A percentile compares a stretch with the other conserved stretches of the same genome.
phyloP scores from a whole-genome alignment of 352 stramenopile genomes.

The Phytophthora cajani region DNA sequence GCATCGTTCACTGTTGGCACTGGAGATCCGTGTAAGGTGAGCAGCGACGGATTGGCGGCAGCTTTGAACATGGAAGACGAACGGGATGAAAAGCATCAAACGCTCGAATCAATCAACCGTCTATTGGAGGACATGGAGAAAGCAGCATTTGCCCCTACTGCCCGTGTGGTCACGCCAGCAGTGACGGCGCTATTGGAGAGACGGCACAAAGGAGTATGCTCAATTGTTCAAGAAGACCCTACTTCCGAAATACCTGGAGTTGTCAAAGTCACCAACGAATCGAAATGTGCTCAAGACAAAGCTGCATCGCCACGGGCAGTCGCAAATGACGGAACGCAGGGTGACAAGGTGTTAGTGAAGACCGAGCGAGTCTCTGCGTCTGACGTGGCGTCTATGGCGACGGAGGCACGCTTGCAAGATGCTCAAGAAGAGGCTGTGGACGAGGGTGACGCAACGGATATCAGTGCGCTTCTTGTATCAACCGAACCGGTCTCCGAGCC shows the following conservation, averaged over 20 bases:
- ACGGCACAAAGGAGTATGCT: slow-evolving; percentile 25
- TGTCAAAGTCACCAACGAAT: not conserved
- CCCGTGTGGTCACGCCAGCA: slow-evolving; percentile 27
- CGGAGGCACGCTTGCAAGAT: not conserved
- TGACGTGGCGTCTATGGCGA: slow-evolving; percentile 1
- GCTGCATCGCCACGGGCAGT: not conserved
- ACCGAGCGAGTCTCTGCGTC: not conserved
- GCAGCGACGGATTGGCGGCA: not conserved
- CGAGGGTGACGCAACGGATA: not conserved
- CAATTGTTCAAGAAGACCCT: not conserved
- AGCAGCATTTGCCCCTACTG: slow-evolving; percentile 21
- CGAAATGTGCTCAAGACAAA: not conserved
- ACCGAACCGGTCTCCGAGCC: not conserved
- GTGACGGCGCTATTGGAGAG: slow-evolving; percentile 32
- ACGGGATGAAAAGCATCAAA: not conserved
- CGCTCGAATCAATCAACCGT: slow-evolving; percentile 10
- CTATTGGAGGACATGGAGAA: slow-evolving; percentile 29
- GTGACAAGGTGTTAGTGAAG: slow-evolving; percentile 3
- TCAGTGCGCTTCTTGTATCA: not conserved
- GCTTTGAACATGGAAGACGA: not conserved
- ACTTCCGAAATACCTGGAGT: not conserved
- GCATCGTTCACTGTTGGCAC: not conserved
- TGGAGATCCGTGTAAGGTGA: not conserved
- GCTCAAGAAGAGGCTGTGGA: slow-evolving; percentile 5
- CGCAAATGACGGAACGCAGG: not conserved